Evolutionary conservation across 108 stramenopile species (phyloP).

Genomic region (Nitzschia palea): DNA sequence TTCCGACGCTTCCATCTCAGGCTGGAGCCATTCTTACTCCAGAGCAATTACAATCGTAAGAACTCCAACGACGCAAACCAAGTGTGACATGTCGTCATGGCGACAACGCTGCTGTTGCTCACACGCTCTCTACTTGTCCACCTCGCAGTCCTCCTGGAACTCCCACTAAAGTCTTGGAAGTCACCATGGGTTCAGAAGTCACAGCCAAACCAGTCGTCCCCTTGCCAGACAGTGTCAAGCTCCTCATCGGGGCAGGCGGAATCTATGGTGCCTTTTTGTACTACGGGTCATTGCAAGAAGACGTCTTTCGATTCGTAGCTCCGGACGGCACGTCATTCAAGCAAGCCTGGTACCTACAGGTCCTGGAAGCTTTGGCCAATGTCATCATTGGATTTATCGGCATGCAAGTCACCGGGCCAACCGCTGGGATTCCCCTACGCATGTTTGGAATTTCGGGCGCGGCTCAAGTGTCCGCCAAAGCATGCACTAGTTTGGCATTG

Average conservation of each 20-base stretch:
- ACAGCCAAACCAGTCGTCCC: slow-evolving; percentile 21
- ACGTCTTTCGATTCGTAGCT: slow-evolving; percentile 89
- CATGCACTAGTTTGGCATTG: slow-evolving; percentile 85
- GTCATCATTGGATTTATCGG: slow-evolving; percentile 87
- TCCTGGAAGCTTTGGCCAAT: slow-evolving; percentile 88
- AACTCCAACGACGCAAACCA: too few relatives aligned
- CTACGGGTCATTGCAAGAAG: slow-evolving; percentile 95
- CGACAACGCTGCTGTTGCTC: too few relatives aligned
- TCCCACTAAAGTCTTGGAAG: neutral
- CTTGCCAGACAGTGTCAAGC: slow-evolving; percentile 68
- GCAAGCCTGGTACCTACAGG: slow-evolving; percentile 92
- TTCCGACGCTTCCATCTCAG: neutral
- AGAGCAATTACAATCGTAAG: neutral
- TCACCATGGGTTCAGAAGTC: slow-evolving; percentile 16
- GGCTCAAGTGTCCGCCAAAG: slow-evolving; percentile 90
- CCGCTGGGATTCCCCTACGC: slow-evolving; percentile 74
- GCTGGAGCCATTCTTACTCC: neutral
- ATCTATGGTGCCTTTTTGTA: slow-evolving; percentile 95
- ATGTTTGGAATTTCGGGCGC: slow-evolving; percentile 90
- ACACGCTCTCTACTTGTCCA: neutral
- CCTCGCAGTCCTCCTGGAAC: neutral
- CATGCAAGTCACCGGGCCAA: slow-evolving; percentile 79
- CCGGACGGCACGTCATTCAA: slow-evolving; percentile 85
- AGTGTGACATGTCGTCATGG: too few relatives aligned
- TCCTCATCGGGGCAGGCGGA: slow-evolving; percentile 88